Evolutionary conservation across 2,329 filamentous ascomycete genomes (phyloP), one percentile per base, ranked within the genome.

Genomic region (Rhytidhysteron rufulum): DNA sequence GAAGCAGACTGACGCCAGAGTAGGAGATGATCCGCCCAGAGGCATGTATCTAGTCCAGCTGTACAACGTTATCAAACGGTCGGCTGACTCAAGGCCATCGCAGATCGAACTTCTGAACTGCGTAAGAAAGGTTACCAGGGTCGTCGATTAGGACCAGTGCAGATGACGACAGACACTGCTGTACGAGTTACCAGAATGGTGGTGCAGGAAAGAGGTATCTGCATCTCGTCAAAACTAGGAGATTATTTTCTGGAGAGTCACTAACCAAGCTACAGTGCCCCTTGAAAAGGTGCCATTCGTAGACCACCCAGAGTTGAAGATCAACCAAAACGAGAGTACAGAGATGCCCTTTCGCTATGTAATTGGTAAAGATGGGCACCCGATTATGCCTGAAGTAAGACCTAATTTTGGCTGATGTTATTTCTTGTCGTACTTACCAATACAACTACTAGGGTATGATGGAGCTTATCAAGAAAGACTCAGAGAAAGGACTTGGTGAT

Each of bases 281-380:
- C 72, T 98, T 34, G 80, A 86, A 41, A 73, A 89, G 50, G 85
- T 98, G 24, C 75, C 82, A 2, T 96, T 93, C 60, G 66, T 93
- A 24, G 90, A 97, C 62, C 83, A 87, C 58, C 93, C 93, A 0
- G 91, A 97, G 60, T 78, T 98, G 59, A 83, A 83, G 59, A 85
- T 97, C 64, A 88, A 87, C 63, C 83, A 93, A 62, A 84, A 95
- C 58, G 93, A 98, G 70, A 93, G 86, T 63, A 95, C 90, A 0
- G 78, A 95, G 66, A 97, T 98, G 93, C 93, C 93, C 1, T 98
- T 98, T 68, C 87, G 93, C 52, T 98, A 98, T 62, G 90, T 98
- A 37, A 84, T 79, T 60, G 83, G 78, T 37, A 70, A 79, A 9
- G 73, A 86, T 41, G 88, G 86, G 32, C 74, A 87, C 51, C 88